A percentile compares a stretch with the other conserved stretches of the same genome.
These are phyloP conservation scores for Physaria fendleri DNA, from an alignment of 345 rosid species.

Conservation along the genomic window DNA sequence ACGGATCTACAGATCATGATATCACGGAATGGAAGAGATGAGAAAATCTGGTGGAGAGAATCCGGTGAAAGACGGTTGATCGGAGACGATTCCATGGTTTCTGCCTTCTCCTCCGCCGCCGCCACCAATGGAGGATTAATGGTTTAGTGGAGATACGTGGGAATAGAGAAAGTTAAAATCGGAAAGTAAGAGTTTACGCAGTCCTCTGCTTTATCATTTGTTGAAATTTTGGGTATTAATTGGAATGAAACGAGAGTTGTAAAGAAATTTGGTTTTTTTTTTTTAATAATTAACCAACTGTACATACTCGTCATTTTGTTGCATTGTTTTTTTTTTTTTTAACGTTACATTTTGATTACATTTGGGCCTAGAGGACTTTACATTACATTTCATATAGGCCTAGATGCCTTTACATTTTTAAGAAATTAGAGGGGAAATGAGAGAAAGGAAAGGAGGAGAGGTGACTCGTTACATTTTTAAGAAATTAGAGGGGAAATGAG, in stretches of 20 bases:
- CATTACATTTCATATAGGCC: too few relatives aligned
- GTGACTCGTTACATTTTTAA: too few relatives aligned
- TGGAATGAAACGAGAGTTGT: not conserved
- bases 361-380: too few relatives aligned
- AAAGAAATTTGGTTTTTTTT: too few relatives aligned
- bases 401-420: too few relatives aligned
- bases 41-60: constrained; percentile 73
- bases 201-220: constrained; percentile 8
- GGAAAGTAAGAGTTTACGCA: not conserved
- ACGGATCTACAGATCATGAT: constrained; percentile 68
- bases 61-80: constrained; percentile 66
- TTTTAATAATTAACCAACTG: too few relatives aligned
- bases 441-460: too few relatives aligned
- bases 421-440: too few relatives aligned
- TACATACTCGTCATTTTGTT: too few relatives aligned
- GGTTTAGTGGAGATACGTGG: not conserved
- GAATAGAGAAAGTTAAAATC: not conserved
- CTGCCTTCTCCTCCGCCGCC: not conserved
- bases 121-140: constrained; percentile 2
- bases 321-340: too few relatives aligned
- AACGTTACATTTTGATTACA: too few relatives aligned
- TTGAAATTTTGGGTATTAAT: not conserved
- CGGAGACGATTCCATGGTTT: constrained; percentile 42
- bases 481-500: too few relatives aligned
- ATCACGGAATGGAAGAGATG: constrained; percentile 67